Evolutionary conservation across 2,329 filamentous ascomycete species (phyloP), one percentile per base, ranked within the genome.

Genomic region (Claviceps humidiphila): DNA sequence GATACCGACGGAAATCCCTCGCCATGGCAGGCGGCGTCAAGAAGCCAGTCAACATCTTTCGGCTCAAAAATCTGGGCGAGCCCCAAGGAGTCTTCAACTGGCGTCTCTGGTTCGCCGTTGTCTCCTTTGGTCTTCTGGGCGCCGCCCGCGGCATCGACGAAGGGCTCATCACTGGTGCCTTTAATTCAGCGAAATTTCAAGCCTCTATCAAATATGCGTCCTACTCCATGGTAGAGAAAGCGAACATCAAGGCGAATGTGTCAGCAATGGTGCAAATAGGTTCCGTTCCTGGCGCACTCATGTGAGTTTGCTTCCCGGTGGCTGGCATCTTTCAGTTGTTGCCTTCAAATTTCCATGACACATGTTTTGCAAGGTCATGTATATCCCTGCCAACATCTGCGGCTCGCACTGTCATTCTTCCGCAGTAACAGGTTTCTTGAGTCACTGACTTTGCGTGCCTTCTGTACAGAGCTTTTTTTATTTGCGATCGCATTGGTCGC

Each of bases 241-340:
- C 84, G 55, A 81, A 86, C 64, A 82, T 84, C 68, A 81, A 85
- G 67, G 81, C 77, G 58, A 90, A 90, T 65, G 84, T 90, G 52
- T 84, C 85, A 1, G 78, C 84, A 47, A 89, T 90, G 86, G 85
- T 90, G 0, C 86, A 89, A 66, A 80, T 89, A 60, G 86, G 86
- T 22, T 85, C 80, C 22, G 84, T 90, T 37, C 81, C 73, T 4
- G 86, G 86, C 44, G 83, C 85, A 34, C 71, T 87, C 37, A 74
- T 75, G 71, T 73, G 62, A 63, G 67, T 52, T 22, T 8, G 8
- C 22, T 4, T 24, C 16, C 37, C 5, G 20, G 14, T 30, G 24
- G 48, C 16, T 26, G 20, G 3, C 16, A 20, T 14, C 11, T n/a
- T 7, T 11, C 30, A 34, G 30, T 30, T 42, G 9, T 11, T 34